phyloP scores from a whole-genome alignment of 2,329 filamentous ascomycete genomes.

The Aspergillus oerlinghausenensis region DNA sequence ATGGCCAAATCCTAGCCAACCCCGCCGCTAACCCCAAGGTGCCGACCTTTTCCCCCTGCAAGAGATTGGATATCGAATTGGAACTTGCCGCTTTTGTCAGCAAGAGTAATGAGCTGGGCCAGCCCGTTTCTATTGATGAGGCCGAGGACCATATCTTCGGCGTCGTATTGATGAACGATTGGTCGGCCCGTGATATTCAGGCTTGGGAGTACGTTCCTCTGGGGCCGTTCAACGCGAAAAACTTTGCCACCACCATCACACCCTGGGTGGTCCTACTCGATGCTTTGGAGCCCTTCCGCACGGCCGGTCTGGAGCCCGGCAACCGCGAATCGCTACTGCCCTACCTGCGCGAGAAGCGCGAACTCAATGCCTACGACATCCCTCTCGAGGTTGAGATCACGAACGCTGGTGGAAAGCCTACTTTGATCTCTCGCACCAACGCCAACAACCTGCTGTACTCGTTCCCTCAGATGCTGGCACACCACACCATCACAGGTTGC shows the following conservation, averaged over 20 bases:
- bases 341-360: constrained; percentile 59
- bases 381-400: constrained; percentile 59
- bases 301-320: constrained; percentile 47
- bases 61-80: constrained; percentile 71
- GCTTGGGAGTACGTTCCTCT: constrained; percentile 79
- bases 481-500: constrained; percentile 73
- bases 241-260: constrained; percentile 72
- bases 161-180: constrained; percentile 79
- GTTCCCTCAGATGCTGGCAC: constrained; percentile 77
- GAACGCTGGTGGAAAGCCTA: constrained; percentile 46
- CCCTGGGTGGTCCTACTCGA: constrained; percentile 76
- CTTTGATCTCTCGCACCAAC: constrained; percentile 57
- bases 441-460: constrained; percentile 71
- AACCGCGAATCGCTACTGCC: constrained; percentile 54
- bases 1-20: constrained; percentile 67
- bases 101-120: constrained; percentile 60
- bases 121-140: constrained; percentile 57
- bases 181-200: constrained; percentile 79
- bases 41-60: constrained; percentile 60
- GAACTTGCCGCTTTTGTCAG: constrained; percentile 74
- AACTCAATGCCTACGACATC: constrained; percentile 62
- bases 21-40: constrained; percentile 57
- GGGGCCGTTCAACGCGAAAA: constrained; percentile 79
- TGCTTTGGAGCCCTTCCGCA: constrained; percentile 65
- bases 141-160: constrained; percentile 73